Conservation (phyloP, 2,329 filamentous ascomycete species). For the Botrytis byssoidea region DNA sequence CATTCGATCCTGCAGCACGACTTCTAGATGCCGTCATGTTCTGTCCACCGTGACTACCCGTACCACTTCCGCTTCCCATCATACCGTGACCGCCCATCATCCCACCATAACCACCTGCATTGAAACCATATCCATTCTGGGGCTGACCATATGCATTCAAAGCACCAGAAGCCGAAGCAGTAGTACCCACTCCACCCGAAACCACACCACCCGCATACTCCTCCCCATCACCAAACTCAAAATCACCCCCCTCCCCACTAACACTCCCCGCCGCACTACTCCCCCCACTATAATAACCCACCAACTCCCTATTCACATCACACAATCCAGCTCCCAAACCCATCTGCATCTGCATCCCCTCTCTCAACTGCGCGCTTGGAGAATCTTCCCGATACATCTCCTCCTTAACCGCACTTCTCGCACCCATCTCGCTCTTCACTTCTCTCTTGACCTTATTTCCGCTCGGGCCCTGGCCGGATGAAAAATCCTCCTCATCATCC, state of each 20-base stretch:
- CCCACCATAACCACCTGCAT: not conserved
- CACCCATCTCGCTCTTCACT: not conserved
- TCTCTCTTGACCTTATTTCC: conserved; percentile 16
- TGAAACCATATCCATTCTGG: not conserved
- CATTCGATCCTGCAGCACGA: not conserved
- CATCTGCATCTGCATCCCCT: conserved; percentile 1
- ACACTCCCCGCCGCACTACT: not conserved
- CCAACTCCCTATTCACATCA: conserved; percentile 7
- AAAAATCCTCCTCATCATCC: conserved; percentile 30
- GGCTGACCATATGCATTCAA: not conserved
- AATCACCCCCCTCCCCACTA: not conserved
- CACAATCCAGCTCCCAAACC: not conserved
- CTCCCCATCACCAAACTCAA: conserved; percentile 5
- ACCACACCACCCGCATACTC: not conserved
- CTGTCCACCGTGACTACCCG: not conserved
- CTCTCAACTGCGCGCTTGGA: not conserved
- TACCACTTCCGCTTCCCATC: not conserved
- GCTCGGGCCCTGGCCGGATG: conserved; percentile 18
- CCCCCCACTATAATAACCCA: not conserved
- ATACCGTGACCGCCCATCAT: not conserved
- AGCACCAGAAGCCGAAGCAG: not conserved
- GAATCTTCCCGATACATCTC: not conserved
- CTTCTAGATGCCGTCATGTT: not conserved
- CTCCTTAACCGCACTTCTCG: not conserved
- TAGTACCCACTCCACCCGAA: not conserved